Percentiles rank a stretch among this genome's conserved stretches.
phyloP scores from a whole-genome alignment of 1,139 yeast species.

The Geotrichum australiense region DNA sequence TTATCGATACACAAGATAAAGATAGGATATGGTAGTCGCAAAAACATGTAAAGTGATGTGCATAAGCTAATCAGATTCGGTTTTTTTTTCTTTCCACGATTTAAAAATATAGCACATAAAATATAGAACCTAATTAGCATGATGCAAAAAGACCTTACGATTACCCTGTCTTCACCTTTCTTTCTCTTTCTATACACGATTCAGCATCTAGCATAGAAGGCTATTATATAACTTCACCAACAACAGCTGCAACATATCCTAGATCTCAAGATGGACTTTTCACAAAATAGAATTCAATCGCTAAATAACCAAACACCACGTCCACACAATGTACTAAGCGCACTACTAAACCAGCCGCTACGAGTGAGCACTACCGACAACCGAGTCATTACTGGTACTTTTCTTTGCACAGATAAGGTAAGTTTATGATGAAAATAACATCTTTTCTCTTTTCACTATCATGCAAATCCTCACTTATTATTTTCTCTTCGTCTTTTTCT shows the following conservation, averaged over 20 bases:
- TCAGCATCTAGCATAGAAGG: neutral
- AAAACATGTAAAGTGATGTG: too few species aligned
- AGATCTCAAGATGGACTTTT: slow-evolving; percentile 13
- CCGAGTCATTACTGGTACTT: slow-evolving; percentile 6
- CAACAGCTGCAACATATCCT: neutral
- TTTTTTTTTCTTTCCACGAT: neutral
- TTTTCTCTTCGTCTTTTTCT: neutral
- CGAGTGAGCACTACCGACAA: slow-evolving; percentile 8
- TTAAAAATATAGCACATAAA: too few species aligned
- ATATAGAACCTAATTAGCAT: too few species aligned
- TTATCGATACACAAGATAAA: too few species aligned
- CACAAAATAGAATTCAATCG: slow-evolving; percentile 12
- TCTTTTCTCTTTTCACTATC: neutral
- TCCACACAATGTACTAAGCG: neutral
- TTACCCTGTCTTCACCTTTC: neutral
- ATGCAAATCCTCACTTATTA: too few species aligned
- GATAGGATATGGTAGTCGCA: too few species aligned
- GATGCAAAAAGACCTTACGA: too few species aligned
- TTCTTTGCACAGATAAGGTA: slow-evolving; percentile 12
- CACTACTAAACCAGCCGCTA: slow-evolving; percentile 3
- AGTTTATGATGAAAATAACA: neutral
- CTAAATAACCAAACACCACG: neutral
- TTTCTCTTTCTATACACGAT: neutral
- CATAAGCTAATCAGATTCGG: too few species aligned
- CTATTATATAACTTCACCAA: neutral